Evolutionary conservation across 2,329 filamentous ascomycete species (phyloP).

Genomic region (Stachybotrys echinatus): DNA sequence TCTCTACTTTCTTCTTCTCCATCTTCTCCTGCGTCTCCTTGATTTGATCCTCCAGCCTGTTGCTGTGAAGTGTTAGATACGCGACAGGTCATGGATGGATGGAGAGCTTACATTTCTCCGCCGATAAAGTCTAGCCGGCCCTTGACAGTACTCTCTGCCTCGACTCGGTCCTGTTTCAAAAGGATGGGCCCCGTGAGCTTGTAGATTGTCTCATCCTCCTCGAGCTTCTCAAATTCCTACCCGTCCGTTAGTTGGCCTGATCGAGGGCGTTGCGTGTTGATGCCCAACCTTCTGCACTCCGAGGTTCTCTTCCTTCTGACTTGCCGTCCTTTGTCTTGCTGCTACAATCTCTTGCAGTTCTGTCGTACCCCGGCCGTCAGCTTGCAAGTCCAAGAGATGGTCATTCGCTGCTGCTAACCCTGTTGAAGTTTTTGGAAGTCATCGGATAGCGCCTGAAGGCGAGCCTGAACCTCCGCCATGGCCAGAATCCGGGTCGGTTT

Average conservation of each 20-base stretch:
- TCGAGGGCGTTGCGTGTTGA: neutral
- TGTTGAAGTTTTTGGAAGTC: slow-evolving; percentile 84
- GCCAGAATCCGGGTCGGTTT: too few relatives aligned
- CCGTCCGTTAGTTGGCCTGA: slow-evolving; percentile 10
- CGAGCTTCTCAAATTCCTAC: slow-evolving; percentile 76
- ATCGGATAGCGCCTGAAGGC: slow-evolving; percentile 68
- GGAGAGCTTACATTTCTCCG: slow-evolving; percentile 80
- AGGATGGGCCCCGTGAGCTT: slow-evolving; percentile 91
- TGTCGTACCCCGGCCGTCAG: slow-evolving; percentile 25
- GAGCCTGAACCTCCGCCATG: slow-evolving; percentile 64
- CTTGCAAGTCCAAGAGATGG: neutral
- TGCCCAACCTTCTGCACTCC: slow-evolving; percentile 70
- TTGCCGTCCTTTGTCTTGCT: slow-evolving; percentile 85
- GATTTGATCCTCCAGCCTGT: slow-evolving; percentile 44
- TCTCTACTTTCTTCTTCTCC: slow-evolving; percentile 54
- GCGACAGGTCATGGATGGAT: neutral
- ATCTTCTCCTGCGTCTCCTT: slow-evolving; percentile 51
- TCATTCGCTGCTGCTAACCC: slow-evolving; percentile 43
- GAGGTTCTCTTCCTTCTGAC: slow-evolving; percentile 88
- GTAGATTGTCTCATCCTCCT: slow-evolving; percentile 85
- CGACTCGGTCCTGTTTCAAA: slow-evolving; percentile 87
- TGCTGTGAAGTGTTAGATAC: slow-evolving; percentile 19
- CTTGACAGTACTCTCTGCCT: slow-evolving; percentile 87
- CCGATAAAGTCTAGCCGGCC: slow-evolving; percentile 87
- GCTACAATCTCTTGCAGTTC: slow-evolving; percentile 74